Percentiles rank a stretch among this genome's conserved stretches.
Conservation (phyloP, 768 basidiomycete species). For the Russula ochroleuca region DNA sequence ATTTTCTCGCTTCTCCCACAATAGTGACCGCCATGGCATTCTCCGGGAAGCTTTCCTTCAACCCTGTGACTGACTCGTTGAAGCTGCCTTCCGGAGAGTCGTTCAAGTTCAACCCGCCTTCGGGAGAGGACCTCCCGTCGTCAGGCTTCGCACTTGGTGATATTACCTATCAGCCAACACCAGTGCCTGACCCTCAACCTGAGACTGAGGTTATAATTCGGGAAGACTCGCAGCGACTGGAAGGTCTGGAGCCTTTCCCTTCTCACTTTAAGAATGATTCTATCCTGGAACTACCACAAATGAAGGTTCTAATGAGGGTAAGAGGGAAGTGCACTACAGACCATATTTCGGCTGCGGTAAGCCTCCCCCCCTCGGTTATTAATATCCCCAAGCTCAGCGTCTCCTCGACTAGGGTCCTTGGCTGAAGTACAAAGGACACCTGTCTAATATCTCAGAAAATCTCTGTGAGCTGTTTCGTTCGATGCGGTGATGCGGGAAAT, state of each 20-base stretch:
- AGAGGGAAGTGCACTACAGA: constrained; percentile 99
- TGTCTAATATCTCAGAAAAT: constrained; percentile 96
- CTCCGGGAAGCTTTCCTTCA: constrained; percentile 89
- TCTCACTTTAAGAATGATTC: constrained; percentile 63
- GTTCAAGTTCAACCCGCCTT: constrained; percentile 84
- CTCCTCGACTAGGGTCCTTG: constrained; percentile 69
- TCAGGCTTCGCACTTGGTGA: constrained; percentile 77
- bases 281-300: constrained; percentile 66
- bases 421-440: constrained; percentile 98
- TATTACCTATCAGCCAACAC: constrained; percentile 69
- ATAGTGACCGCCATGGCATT: constrained; percentile 98
- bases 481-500: background rate
- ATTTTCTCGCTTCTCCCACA: constrained; percentile 96
- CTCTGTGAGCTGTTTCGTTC: constrained; percentile 52
- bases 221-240: constrained; percentile 77
- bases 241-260: constrained; percentile 79
- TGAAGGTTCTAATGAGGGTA: constrained; percentile 86
- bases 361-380: constrained; percentile 27
- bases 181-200: constrained; percentile 69
- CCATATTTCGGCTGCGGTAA: constrained; percentile 92
- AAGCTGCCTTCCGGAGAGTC: constrained; percentile 60
- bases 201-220: constrained; percentile 74
- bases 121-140: constrained; percentile 78
- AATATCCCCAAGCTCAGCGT: background rate
- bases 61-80: constrained; percentile 79